These are phyloP conservation scores for Odontarrhena argentea DNA, from an alignment of 345 rosid species.

Conservation along the genomic window DNA sequence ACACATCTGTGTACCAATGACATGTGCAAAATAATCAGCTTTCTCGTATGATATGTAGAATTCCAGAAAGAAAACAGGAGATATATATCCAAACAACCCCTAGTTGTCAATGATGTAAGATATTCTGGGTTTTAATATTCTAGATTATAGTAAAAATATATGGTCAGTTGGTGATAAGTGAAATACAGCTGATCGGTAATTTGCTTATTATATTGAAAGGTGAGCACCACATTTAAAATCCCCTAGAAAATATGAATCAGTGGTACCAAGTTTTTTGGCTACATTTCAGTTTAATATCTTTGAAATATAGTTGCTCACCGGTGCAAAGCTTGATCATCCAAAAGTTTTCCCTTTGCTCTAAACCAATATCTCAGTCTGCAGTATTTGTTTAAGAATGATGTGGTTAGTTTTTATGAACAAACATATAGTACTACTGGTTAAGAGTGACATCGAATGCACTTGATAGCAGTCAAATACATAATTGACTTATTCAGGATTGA, in stretches of 20 bases:
- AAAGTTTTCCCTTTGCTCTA: constrained; percentile 83
- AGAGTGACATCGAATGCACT: background rate
- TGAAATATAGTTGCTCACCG: constrained; percentile 50
- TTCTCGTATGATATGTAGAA: background rate
- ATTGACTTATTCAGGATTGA: constrained; percentile 10
- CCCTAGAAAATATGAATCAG: background rate
- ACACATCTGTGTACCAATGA: constrained; percentile 63
- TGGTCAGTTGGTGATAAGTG: background rate
- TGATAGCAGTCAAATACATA: background rate
- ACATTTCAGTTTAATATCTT: background rate
- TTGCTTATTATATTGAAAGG: background rate
- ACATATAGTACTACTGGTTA: background rate
- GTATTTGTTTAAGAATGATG: background rate
- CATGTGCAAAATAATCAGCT: constrained; percentile 7
- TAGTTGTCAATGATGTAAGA: constrained; percentile 2
- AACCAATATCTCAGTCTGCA: constrained; percentile 87
- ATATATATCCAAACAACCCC: constrained; percentile 2
- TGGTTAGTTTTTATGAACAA: constrained; percentile 5
- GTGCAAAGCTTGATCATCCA: constrained; percentile 91
- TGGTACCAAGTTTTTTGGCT: background rate
- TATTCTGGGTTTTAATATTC: background rate
- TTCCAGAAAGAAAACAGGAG: background rate
- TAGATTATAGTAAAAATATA: background rate
- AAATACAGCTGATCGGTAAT: background rate
- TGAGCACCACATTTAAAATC: constrained; percentile 2